Conservation (phyloP, 768 basidiomycete genomes). For the Gymnopilus junonius region DNA sequence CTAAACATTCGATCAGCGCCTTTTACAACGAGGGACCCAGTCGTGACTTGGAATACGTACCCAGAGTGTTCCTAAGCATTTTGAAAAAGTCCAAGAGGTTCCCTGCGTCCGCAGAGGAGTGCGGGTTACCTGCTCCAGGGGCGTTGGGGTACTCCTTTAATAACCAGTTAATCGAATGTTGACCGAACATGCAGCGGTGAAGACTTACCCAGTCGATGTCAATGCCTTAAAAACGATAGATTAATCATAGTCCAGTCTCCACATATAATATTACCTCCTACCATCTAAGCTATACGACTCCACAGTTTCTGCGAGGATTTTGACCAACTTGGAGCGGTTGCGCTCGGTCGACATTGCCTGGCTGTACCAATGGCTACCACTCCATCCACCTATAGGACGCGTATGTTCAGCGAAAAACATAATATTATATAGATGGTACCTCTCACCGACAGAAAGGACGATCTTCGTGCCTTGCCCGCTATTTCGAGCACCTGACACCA, state of each 20-base stretch:
- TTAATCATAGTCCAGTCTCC: not conserved
- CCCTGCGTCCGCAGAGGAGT: slow-evolving; percentile 58
- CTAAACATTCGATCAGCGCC: slow-evolving; percentile 20
- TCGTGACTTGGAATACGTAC: slow-evolving; percentile 22
- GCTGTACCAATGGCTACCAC: slow-evolving; percentile 64
- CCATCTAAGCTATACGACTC: slow-evolving; percentile 65
- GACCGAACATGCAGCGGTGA: no score
- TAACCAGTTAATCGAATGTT: not conserved
- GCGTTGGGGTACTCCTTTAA: slow-evolving; percentile 71
- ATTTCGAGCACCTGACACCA: slow-evolving; percentile 59
- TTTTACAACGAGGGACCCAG: not conserved
- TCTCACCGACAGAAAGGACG: slow-evolving; percentile 65
- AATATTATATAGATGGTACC: slow-evolving; percentile 12
- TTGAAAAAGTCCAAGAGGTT: slow-evolving; percentile 66
- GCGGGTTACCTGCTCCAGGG: slow-evolving; percentile 60
- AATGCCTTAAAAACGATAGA: slow-evolving; percentile 29
- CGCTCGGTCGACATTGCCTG: slow-evolving; percentile 50
- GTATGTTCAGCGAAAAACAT: slow-evolving; percentile 2
- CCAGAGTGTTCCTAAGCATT: slow-evolving; percentile 56
- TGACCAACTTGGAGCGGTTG: slow-evolving; percentile 57
- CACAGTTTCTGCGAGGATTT: slow-evolving; percentile 55
- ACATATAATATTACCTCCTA: slow-evolving; percentile 30
- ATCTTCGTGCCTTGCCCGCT: slow-evolving; percentile 62
- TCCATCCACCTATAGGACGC: slow-evolving; percentile 58
- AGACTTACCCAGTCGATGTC: slow-evolving; percentile 59